These are phyloP conservation scores for Podospora didyma DNA, from an alignment of 495 filamentous ascomycete species.

Conservation along the genomic window DNA sequence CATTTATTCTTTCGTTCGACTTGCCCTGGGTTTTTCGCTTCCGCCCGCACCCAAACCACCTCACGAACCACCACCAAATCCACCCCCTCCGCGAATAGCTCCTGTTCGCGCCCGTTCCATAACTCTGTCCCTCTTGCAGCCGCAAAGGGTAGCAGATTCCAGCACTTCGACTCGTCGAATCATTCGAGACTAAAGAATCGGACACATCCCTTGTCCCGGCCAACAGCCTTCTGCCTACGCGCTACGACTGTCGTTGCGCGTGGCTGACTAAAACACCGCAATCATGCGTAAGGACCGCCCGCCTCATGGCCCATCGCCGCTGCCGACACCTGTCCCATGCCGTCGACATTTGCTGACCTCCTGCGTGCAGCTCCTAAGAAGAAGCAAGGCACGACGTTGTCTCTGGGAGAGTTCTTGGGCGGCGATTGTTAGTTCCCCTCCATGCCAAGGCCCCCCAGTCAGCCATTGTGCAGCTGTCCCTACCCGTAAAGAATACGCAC, in stretches of 20 bases:
- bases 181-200: conserved; percentile 4
- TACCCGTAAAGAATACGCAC: background rate
- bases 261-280: conserved; percentile 52
- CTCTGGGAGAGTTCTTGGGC: conserved; percentile 82
- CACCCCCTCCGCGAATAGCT: background rate
- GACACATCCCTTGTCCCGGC: conserved; percentile 9
- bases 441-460: conserved; percentile 20
- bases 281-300: conserved; percentile 74
- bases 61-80: background rate
- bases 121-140: conserved; percentile 10
- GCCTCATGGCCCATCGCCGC: background rate
- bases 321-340: background rate
- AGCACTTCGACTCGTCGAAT: background rate
- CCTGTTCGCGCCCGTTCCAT: background rate
- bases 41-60: conserved; percentile 6
- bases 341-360: conserved; percentile 32
- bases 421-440: conserved; percentile 65
- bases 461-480: background rate
- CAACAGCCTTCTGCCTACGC: conserved; percentile 31
- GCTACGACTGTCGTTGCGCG: conserved; percentile 46
- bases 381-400: conserved; percentile 86
- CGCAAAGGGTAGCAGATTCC: background rate
- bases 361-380: conserved; percentile 74
- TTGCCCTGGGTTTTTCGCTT: conserved; percentile 8
- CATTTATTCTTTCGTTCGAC: conserved; percentile 15